phyloP scores from a whole-genome alignment of 106 monocot species.

The Alisma plantagoaquatica region DNA sequence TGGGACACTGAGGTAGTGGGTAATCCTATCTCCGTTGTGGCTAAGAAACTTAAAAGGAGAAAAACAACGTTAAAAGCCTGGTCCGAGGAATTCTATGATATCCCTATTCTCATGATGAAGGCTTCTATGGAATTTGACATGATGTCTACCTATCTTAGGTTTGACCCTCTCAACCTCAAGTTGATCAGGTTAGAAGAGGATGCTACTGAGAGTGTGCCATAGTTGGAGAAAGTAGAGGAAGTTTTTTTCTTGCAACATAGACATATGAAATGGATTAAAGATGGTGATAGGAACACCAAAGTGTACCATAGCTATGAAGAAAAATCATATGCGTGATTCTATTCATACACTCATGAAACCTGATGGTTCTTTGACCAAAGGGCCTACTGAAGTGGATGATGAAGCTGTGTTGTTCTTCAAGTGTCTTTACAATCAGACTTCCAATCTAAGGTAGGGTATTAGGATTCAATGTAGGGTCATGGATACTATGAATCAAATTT shows the following conservation, averaged over 20 bases:
- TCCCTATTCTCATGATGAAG: no score
- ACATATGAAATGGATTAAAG: background rate
- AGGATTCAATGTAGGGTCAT: background rate
- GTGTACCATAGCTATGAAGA: background rate
- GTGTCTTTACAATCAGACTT: background rate
- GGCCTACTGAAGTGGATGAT: no score
- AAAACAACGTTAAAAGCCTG: background rate
- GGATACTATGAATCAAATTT: background rate
- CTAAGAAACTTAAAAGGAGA: background rate
- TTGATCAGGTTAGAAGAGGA: background rate
- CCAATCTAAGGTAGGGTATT: background rate
- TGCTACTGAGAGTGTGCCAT: background rate
- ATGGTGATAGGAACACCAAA: background rate
- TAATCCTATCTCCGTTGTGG: background rate
- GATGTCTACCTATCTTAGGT: background rate
- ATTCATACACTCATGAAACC: no score
- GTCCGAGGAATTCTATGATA: background rate
- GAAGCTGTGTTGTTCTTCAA: background rate
- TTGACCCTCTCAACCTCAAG: background rate
- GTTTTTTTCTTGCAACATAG: background rate
- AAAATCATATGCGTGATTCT: background rate
- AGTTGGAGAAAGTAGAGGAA: background rate
- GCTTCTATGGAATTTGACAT: no score
- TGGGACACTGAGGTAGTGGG: background rate
- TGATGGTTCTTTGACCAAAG: no score